Base-by-base conservation (phyloP, 805 yeast genomes). In the Saturnispora diversa region DNA sequence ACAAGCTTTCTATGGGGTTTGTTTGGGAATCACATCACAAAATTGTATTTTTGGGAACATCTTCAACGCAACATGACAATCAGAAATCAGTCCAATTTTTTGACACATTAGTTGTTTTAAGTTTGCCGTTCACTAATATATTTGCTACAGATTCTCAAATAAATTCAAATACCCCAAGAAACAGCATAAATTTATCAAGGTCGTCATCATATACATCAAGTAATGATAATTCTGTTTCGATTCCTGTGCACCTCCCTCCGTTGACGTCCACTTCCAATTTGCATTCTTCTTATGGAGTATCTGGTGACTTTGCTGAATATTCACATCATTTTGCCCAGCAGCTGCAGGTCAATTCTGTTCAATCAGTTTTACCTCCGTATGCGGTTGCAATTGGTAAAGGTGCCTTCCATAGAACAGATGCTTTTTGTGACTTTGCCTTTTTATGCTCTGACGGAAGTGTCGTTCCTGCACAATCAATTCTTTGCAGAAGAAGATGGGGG, bases 1-100 rank as follows among this genome's bases (percentile, higher is more conserved):
- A 80, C 51, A 62, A 80, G 39, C 68, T 80, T 37, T 75, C 84
- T 74, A 78, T 75, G 46, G 75, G 82, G 0, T 77, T 72, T 58
- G 76, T 76, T 1, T 83, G 94, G 94, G 71, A 70, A 24, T 79
- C 88, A 1, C 94, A 83, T 56, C 90, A 83, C 52, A 77, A 76
- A 54, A 76, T 80, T 1, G 61, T 80, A 1, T 57, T 80, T 22
- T 50, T 83, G 26, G 92, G 92, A 1, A 32, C 45, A 8, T 69
- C 68, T 47, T 51, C 54, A 24, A 54, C 54, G 30, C 66, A 76
- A 3, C 62, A 72, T 3, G 68, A n/a, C n/a, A n/a, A n/a, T n/a
- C n/a, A n/a, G n/a, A n/a, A 75, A 38, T 62, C 71, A 39, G 62
- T 70, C 12, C 60, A 75, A 35, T 72, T 59, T 48, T 75, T 73